These are phyloP conservation scores for Curvularia hawaiiensis DNA, from an alignment of 2,329 filamentous ascomycete species.

Conservation along the genomic window DNA sequence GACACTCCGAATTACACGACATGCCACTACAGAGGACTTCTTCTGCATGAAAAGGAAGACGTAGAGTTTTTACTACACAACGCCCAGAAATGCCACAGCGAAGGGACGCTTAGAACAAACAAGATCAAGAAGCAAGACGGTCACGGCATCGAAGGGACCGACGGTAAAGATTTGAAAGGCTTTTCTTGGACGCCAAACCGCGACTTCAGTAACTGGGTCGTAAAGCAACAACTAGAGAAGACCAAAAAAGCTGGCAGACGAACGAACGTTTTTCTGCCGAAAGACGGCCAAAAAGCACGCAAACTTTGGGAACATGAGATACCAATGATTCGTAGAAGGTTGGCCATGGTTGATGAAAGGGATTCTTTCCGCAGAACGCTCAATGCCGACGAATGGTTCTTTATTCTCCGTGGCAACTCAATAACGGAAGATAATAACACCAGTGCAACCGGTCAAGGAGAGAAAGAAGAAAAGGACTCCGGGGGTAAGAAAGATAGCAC, in stretches of 20 bases:
- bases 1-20: background rate
- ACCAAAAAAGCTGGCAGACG: background rate
- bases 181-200: constrained; percentile 9
- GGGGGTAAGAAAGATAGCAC: constrained; percentile 27
- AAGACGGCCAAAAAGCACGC: background rate
- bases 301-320: background rate
- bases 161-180: background rate
- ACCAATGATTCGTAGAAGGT: background rate
- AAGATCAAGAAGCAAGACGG: background rate
- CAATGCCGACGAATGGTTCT: constrained; percentile 2
- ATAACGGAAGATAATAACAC: background rate
- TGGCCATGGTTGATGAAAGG: background rate
- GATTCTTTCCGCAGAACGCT: background rate
- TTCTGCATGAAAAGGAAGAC: constrained; percentile 13
- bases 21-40: background rate
- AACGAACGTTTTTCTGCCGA: background rate
- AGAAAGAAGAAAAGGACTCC: background rate
- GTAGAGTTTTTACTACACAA: constrained; percentile 12
- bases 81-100: background rate
- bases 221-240: background rate
- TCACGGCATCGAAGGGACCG: background rate
- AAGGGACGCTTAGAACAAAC: background rate
- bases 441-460: too few species aligned
- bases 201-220: background rate
- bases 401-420: constrained; percentile 3